Evolutionary conservation across 768 basidiomycete species (phyloP), one percentile per base, ranked within the genome.

Genomic region (Mycena olivaceomarginata): DNA sequence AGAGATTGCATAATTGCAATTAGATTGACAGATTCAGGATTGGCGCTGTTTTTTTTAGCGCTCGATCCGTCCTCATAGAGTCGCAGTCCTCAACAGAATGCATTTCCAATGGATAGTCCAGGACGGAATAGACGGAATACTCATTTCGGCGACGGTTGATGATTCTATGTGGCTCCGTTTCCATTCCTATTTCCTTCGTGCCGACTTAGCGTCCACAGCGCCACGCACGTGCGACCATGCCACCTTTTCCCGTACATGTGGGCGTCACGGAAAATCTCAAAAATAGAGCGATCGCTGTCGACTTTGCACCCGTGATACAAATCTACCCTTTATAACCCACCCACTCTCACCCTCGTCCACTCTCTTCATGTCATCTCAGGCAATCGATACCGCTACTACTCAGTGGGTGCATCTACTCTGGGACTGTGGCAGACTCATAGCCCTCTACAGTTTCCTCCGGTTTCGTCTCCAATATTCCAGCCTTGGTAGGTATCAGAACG

Each of bases 391-490:
- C 59, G 59, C 59, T 20, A 62, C 59, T 37, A 62, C 59, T 62
- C 59, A 62, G 59, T 62, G 59, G 18, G 59, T 22, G 37, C 59
- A 40, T 62, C 40, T 39, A 62, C 37, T 62, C 59, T 40, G 59
- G 15, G 59, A 62, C 37, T 62, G 15, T 62, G 59, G 37, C 59
- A 39, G 37, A 40, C 59, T 37, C 16, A 39, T 62, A 62, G 31
- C 59, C 37, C 37, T 25, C 65, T 11, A 16, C 45, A 65, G 63
- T 45, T 65, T 65, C 63, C 63, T 65, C 43, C 63, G 43, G 63
- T 65, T 65, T 45, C 63, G 65, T 37, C 65, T 66, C 41, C 65
- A 66, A 66, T 66, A 66, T 66, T 46, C 65, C 13, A 66, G 65
- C 65, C 41, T 66, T 25, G 65, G 65, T 66, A 31, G 16, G 65